phyloP scores from a whole-genome alignment of 371 early-diverging fungal genomes.

The Rhizopus arrhizus region DNA sequence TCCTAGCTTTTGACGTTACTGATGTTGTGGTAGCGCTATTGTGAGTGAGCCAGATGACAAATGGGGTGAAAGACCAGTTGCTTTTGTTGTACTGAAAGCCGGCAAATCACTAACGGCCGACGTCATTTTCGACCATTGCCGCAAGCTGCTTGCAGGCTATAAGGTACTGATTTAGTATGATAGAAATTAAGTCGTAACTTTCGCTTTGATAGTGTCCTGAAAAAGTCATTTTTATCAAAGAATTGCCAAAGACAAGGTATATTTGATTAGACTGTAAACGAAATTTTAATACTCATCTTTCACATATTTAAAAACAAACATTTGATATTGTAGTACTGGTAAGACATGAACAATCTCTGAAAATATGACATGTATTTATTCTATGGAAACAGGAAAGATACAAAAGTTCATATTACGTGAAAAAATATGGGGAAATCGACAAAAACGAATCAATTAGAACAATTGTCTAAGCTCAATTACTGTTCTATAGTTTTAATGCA shows the following conservation, averaged over 20 bases:
- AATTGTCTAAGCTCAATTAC: not conserved
- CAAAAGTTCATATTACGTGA: conserved; percentile 40
- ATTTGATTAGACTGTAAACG: not conserved
- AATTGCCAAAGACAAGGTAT: conserved; percentile 45
- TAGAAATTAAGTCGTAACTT: not conserved
- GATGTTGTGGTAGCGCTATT: conserved; percentile 45
- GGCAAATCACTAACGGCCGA: conserved; percentile 32
- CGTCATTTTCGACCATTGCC: conserved; percentile 50
- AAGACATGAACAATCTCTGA: not conserved
- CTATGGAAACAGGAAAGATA: conserved; percentile 30
- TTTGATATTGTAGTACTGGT: conserved; percentile 28
- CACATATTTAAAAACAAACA: not conserved
- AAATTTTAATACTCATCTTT: not conserved
- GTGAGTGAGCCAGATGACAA: conserved; percentile 63
- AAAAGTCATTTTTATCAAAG: conserved; percentile 30
- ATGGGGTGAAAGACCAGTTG: conserved; percentile 77
- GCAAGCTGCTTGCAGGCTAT: conserved; percentile 54
- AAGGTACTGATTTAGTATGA: conserved; percentile 28
- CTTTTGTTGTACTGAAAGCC: conserved; percentile 59
- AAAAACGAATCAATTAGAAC: conserved; percentile 32
- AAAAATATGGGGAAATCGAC: conserved; percentile 24
- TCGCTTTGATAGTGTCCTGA: conserved; percentile 34
- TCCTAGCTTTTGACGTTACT: not conserved
- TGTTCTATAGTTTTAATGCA: not conserved
- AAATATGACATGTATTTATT: not conserved